Evolutionary conservation across 2,329 filamentous ascomycete genomes (phyloP), one percentile per base, ranked within the genome.

Genomic region (Salinomyces thailandicus): DNA sequence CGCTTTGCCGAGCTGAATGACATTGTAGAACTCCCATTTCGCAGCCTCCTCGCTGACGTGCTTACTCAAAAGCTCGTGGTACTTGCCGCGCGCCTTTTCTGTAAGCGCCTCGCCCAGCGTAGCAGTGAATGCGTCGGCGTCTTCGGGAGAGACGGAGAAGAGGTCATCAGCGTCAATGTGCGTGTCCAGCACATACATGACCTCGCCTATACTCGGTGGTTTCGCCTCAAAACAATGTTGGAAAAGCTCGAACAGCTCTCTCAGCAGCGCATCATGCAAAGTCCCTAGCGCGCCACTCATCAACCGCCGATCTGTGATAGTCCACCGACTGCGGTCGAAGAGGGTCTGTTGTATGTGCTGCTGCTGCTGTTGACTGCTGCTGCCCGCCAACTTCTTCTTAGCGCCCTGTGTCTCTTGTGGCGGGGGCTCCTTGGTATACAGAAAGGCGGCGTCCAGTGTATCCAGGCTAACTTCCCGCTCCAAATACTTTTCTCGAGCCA

Each of bases 201-300:
- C 73, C 11, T 78, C 77, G 4, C 80, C 85, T 15, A 93, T 77
- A 26, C 79, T 77, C 4, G 85, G 85, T 8, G 85, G 78, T 52
- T 94, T 95, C n/a, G 72, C 63, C 44, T 94, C 86, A 60, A 89
- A 98, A 49, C 85, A 89, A 48, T 82, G 78, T 65, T 89, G 80
- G 59, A 95, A 73, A n/a, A 82, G 69, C 46, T 87, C 79, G 59
- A 85, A 95, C 13, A 98, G 71, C 53, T 96, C 89, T 36, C 87
- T 77, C 31, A 95, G 67, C 17, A 96, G 66, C 7, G 79, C 76
- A 50, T 95, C 86, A 52, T 96, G 78, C 26, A 96, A 63, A 18
- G 71, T 75, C 22, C 73, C 71, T 5, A 98, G 67, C 12, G 82
- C 74, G 45, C 83, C 78, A 50, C 84, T 81, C 62, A 93, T 91